Percentiles rank a stretch among this genome's conserved stretches.
Conservation (phyloP, 305 asterid genomes). For the Fraxinus greggii region DNA sequence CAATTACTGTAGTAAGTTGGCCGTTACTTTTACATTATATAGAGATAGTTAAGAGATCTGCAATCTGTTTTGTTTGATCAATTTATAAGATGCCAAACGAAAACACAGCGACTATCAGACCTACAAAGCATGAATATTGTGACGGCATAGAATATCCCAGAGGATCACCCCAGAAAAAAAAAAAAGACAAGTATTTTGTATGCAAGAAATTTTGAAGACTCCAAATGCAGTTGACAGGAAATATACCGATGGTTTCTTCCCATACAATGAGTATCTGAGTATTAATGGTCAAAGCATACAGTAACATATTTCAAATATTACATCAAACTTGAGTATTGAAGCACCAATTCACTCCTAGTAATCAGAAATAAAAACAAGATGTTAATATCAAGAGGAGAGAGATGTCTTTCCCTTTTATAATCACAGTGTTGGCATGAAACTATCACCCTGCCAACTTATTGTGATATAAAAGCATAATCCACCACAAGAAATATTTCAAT, state of each 20-base stretch:
- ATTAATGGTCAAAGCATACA: background rate
- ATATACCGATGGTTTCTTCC: background rate
- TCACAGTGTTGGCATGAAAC: background rate
- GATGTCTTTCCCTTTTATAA: background rate
- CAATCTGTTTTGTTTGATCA: background rate
- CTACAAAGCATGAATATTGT: background rate
- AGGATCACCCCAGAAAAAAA: background rate
- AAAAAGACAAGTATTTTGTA: background rate
- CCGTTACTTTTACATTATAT: background rate
- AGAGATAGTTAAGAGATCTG: background rate
- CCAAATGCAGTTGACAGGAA: background rate
- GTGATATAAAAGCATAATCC: background rate
- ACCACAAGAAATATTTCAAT: slow-evolving; percentile 1
- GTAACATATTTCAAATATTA: background rate
- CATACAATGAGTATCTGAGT: background rate
- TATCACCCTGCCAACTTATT: background rate
- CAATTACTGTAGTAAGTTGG: background rate
- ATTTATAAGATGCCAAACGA: background rate
- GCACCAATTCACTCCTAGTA: background rate
- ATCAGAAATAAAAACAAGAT: background rate
- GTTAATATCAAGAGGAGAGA: background rate
- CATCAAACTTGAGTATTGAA: background rate
- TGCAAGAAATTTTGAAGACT: background rate
- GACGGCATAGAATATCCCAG: background rate
- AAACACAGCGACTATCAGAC: background rate